These are phyloP conservation scores for Trifolium subterraneum DNA, from an alignment of 306 rosid species.

Conservation along the genomic window DNA sequence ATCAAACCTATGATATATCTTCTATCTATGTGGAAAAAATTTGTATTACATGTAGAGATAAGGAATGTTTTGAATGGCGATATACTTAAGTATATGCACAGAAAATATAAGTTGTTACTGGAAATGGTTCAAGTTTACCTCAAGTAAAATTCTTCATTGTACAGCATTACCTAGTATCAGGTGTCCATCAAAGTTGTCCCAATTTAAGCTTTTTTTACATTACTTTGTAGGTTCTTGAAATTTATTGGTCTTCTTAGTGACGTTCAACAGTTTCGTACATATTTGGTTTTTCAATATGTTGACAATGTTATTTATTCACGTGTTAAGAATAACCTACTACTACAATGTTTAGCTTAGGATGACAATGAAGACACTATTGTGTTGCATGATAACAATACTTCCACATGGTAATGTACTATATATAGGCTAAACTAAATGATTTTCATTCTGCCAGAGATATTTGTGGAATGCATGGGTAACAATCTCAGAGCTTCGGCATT, in stretches of 20 bases:
- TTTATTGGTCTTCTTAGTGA: constrained; percentile 3
- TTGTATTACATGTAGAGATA: constrained; percentile 13
- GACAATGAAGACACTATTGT: constrained; percentile 23
- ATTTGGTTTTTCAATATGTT: constrained; percentile 18
- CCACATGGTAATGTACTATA: constrained; percentile 37
- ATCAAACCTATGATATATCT: neutral
- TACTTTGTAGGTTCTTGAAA: constrained; percentile 25
- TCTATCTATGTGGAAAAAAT: constrained; percentile 24
- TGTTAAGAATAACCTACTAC: constrained; percentile 9
- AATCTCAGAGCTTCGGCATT: constrained; percentile 92
- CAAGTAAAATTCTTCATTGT: neutral
- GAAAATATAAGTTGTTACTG: constrained; percentile 24
- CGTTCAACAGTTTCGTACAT: constrained; percentile 28
- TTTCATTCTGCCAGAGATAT: constrained; percentile 71
- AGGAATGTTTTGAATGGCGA: constrained; percentile 29
- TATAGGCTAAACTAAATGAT: constrained; percentile 37
- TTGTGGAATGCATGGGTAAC: constrained; percentile 99
- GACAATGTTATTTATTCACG: constrained; percentile 13
- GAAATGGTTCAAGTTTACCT: constrained; percentile 33
- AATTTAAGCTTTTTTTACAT: constrained; percentile 2
- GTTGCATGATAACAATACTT: constrained; percentile 28
- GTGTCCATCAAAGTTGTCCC: constrained; percentile 26
- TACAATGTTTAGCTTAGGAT: constrained; percentile 18
- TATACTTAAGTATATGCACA: neutral
- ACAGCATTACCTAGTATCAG: constrained; percentile 17